Conservation (phyloP, 495 filamentous ascomycete species). For the Lentithecium fluviatile region DNA sequence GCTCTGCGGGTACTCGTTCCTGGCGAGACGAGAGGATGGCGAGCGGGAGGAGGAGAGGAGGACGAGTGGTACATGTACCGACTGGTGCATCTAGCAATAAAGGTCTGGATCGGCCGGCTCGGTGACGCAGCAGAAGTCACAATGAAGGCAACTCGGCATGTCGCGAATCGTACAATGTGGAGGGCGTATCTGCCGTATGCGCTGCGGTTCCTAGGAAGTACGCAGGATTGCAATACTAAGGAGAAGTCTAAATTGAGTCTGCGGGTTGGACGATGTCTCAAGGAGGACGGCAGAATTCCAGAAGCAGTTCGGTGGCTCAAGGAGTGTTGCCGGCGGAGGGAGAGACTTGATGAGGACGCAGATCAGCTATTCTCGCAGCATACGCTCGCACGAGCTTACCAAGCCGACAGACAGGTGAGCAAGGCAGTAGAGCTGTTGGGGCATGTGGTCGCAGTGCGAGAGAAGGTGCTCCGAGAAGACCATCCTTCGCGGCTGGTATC, state of each 20-base stretch:
- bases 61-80: slow-evolving; percentile 33
- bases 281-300: slow-evolving; percentile 26
- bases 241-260: slow-evolving; percentile 27
- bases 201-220: slow-evolving; percentile 14
- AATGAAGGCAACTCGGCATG: slow-evolving; percentile 6
- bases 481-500: slow-evolving; percentile 26
- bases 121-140: slow-evolving; percentile 12
- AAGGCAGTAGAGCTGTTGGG: slow-evolving; percentile 28
- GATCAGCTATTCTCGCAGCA: slow-evolving; percentile 24
- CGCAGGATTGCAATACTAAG: slow-evolving; percentile 2
- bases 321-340: too few relatives aligned
- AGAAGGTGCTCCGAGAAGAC: slow-evolving; percentile 17
- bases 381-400: slow-evolving; percentile 22
- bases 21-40: slow-evolving; percentile 3
- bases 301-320: slow-evolving; percentile 31
- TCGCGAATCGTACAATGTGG: slow-evolving; percentile 38
- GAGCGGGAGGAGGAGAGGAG: background rate
- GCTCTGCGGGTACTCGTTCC: slow-evolving; percentile 36
- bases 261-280: slow-evolving; percentile 24
- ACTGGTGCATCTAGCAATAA: slow-evolving; percentile 39
- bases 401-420: slow-evolving; percentile 25
- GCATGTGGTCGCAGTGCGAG: slow-evolving; percentile 22
- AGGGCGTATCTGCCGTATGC: slow-evolving; percentile 44
- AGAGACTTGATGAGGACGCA: slow-evolving; percentile 4
- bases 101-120: slow-evolving; percentile 40